Evolutionary conservation across 2,329 filamentous ascomycete species (phyloP).

Genomic region (Claviceps sp.): DNA sequence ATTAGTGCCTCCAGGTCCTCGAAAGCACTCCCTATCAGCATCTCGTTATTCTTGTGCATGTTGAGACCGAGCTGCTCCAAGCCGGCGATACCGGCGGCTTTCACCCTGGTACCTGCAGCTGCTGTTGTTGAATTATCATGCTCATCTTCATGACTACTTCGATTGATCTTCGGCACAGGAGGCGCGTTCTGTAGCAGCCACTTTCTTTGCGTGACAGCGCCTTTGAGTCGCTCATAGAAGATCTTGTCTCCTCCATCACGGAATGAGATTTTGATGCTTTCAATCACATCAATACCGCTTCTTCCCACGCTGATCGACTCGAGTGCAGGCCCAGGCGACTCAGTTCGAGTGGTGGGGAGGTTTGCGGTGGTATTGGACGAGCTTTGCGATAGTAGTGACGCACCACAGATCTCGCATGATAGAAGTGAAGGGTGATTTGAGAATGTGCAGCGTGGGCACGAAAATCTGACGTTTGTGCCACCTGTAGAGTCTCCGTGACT

Average conservation of each 20-base stretch:
- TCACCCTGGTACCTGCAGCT: conserved; percentile 24
- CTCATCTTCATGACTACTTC: conserved; percentile 21
- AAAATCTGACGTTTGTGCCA: conserved; percentile 28
- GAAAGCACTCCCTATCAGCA: conserved; percentile 85
- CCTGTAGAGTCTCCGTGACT: neutral
- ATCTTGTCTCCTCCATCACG: conserved; percentile 77
- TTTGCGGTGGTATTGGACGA: conserved; percentile 19
- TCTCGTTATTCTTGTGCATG: conserved; percentile 81
- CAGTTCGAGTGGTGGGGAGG: conserved; percentile 36
- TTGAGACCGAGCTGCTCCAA: conserved; percentile 76
- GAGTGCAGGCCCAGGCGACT: conserved; percentile 67
- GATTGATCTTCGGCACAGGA: conserved; percentile 57
- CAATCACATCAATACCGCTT: conserved; percentile 41
- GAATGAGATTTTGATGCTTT: conserved; percentile 85
- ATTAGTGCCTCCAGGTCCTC: conserved; percentile 94
- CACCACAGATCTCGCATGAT: conserved; percentile 84
- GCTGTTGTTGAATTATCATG: conserved; percentile 14
- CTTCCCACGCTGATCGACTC: conserved; percentile 16
- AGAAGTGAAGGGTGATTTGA: conserved; percentile 78
- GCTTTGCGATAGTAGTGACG: conserved; percentile 49
- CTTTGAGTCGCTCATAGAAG: conserved; percentile 80
- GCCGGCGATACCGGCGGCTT: conserved; percentile 78
- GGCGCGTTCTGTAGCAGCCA: conserved; percentile 89
- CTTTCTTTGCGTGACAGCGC: conserved; percentile 80
- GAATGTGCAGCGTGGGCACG: conserved; percentile 86